phyloP scores from a whole-genome alignment of 2,329 filamentous ascomycete species.

The Cladosporium sp. region DNA sequence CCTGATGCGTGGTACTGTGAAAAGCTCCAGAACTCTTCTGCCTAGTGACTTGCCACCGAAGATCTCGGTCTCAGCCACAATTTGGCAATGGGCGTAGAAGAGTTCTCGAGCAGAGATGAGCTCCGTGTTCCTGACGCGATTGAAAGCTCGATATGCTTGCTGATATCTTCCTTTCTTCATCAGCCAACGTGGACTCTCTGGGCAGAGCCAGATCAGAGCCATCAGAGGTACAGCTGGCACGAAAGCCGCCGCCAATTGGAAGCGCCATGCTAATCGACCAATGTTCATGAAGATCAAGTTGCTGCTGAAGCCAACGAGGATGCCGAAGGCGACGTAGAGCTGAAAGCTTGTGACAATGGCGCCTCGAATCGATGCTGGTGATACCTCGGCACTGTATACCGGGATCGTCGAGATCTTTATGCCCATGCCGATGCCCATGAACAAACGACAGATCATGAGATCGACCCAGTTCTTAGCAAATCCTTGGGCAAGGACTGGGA shows the following conservation, averaged over 20 bases:
- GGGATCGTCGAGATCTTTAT: slow-evolving; percentile 46
- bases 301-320: slow-evolving; percentile 62
- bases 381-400: slow-evolving; percentile 42
- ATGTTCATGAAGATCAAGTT: slow-evolving; percentile 59
- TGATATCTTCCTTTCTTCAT: slow-evolving; percentile 28
- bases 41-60: slow-evolving; percentile 18
- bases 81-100: slow-evolving; percentile 31
- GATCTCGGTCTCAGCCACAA: slow-evolving; percentile 29
- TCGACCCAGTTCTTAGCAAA: slow-evolving; percentile 69
- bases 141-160: slow-evolving; percentile 48
- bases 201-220: slow-evolving; percentile 54
- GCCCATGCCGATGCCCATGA: slow-evolving; percentile 60
- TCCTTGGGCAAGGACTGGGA: slow-evolving; percentile 56
- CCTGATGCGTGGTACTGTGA: slow-evolving; percentile 29
- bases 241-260: slow-evolving; percentile 63
- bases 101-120: slow-evolving; percentile 35
- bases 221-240: slow-evolving; percentile 64
- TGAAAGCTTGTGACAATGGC: slow-evolving; percentile 15
- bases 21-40: slow-evolving; percentile 22
- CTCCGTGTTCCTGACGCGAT: slow-evolving; percentile 32
- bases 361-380: slow-evolving; percentile 50
- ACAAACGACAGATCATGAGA: slow-evolving; percentile 66
- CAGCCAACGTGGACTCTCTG: slow-evolving; percentile 32
- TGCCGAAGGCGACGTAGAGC: slow-evolving; percentile 55
- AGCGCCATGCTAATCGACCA: slow-evolving; percentile 60